Evolutionary conservation across 73 alveolate species (phyloP).

Genomic region (Paramecium pentaurelia): DNA sequence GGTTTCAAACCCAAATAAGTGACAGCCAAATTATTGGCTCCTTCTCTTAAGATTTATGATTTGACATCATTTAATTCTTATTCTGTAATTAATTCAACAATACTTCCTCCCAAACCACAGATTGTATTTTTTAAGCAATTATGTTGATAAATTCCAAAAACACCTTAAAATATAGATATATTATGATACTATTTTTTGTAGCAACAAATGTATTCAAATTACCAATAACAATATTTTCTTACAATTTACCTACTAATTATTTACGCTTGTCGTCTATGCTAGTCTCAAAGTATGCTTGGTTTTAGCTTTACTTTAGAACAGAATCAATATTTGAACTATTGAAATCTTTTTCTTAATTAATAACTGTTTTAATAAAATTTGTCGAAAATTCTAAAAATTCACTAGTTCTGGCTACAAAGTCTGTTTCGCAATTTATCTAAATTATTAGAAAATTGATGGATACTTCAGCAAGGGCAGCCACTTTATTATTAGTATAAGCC

Average conservation of each 20-base stretch:
- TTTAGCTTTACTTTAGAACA: not conserved
- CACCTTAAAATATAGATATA: not conserved
- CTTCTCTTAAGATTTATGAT: conserved; percentile 7
- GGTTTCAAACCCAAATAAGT: conserved; percentile 38
- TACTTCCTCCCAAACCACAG: conserved; percentile 16
- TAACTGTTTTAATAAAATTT: not conserved
- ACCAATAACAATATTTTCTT: conserved; percentile 35
- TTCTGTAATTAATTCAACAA: not conserved
- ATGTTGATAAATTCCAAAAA: conserved; percentile 8
- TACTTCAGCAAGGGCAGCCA: conserved; percentile 45
- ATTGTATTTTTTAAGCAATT: not conserved
- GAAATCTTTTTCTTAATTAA: not conserved
- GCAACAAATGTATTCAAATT: not conserved
- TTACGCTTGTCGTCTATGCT: not conserved
- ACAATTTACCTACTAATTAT: not conserved
- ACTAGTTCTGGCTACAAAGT: conserved; percentile 47
- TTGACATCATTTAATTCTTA: not conserved
- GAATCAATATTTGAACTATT: not conserved
- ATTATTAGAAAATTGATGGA: not conserved
- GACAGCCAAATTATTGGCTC: conserved; percentile 26
- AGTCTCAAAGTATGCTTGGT: not conserved
- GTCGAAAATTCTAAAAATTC: conserved; percentile 32
- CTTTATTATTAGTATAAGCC: not conserved
- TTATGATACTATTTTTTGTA: not conserved
- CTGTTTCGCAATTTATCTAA: conserved; percentile 42